Percentiles rank a stretch among this genome's conserved stretches.
These are phyloP conservation scores for Phytophthora quininea DNA, from an alignment of 352 stramenopile genomes.

Conservation along the genomic window DNA sequence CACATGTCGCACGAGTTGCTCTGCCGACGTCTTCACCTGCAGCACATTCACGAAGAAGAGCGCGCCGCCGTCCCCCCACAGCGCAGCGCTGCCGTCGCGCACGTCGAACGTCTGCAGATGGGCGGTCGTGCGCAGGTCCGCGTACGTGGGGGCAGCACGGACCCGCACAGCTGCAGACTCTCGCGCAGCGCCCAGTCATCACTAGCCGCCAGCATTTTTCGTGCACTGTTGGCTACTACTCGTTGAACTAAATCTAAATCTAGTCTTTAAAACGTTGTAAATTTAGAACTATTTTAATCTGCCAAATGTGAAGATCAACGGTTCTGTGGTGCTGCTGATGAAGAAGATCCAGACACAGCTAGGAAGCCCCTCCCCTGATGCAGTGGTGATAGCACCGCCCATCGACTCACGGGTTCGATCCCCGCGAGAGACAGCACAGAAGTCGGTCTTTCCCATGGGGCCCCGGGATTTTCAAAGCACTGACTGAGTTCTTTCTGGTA, in stretches of 20 bases:
- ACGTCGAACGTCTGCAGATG: conserved; percentile 77
- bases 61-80: conserved; percentile 50
- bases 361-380: too few species aligned
- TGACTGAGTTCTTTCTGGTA: too few species aligned
- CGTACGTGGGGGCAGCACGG: conserved; percentile 59
- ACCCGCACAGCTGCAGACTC: conserved; percentile 69
- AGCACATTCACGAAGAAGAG: conserved; percentile 69
- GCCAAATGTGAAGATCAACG: too few species aligned
- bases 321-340: too few species aligned
- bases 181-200: conserved; percentile 63
- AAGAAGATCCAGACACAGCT: too few species aligned
- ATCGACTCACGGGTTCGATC: too few species aligned
- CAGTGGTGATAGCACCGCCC: too few species aligned
- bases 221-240: neutral
- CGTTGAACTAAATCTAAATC: neutral
- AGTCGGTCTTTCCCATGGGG: too few species aligned
- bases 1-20: conserved; percentile 52
- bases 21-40: conserved; percentile 25
- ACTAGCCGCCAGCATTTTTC: conserved; percentile 11
- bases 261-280: too few species aligned
- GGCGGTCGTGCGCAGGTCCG: conserved; percentile 52
- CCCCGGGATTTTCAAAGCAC: too few species aligned
- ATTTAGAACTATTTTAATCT: too few species aligned
- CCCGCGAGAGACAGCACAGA: too few species aligned
- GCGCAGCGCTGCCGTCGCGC: conserved; percentile 49